Evolutionary conservation across 129 eudicot genomes (phyloP), one percentile per base, ranked within the genome.

Genomic region (Arctium lappa): DNA sequence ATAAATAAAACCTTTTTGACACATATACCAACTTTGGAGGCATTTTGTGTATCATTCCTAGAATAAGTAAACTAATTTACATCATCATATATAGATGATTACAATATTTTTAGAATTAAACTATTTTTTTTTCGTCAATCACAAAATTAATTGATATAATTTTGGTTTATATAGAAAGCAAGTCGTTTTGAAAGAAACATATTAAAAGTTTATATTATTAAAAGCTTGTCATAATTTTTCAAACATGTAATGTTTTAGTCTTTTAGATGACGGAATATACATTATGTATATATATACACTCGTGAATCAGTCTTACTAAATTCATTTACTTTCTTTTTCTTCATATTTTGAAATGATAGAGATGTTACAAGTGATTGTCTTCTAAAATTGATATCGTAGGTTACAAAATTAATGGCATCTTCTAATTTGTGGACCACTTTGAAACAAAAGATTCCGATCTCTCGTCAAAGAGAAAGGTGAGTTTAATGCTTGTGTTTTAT

Each of bases 391-490:
- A 60, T 60, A 60, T 60, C 9, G 65, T 3, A 39, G 42, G 34
- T 78, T 13, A 66, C 44, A 44, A 65, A 60, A 79, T 40, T 42
- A 68, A 68, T 68, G 82, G 13, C 29, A 39, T 29, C 46, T 79
- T 32, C 29, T 16, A 60, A 16, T 2, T 39, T 8, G 66, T 29
- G 82, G 71, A n/a, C 82, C 39, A 4, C 63, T 31, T 30, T 79
- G 27, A 46, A 48, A 2, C 48, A 9, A 80, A 46, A 9, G 16
- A 9, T 4, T 10, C 8, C 38, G 40, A 65, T 79, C 50, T 50
- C 44, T 22, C 27, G 40, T 72, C 34, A 32, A 80, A 4, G 32
- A 72, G 36, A 80, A 80, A 80, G 56, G 37, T 72, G 72, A 50
- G 34, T 48, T 36, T 80, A 33, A 72, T 18, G 50, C 50, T 22